phyloP scores from a whole-genome alignment of 805 yeast genomes.

The Candida fluviatilis region DNA sequence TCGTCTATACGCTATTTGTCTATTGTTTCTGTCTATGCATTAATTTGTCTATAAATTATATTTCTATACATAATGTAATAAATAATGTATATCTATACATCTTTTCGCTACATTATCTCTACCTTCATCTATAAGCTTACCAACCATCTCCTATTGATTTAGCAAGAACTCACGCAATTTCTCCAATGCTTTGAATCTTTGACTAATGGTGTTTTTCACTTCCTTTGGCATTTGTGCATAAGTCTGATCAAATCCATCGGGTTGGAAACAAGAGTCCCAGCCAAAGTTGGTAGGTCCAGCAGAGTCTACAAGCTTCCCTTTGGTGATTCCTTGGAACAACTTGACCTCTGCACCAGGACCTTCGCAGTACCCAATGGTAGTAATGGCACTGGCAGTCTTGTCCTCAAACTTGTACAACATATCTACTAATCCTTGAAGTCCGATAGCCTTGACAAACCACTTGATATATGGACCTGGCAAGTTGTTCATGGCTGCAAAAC shows the following conservation, averaged over 20 bases:
- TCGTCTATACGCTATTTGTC: too few relatives aligned
- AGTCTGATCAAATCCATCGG: conserved; percentile 60
- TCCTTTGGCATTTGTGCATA: conserved; percentile 86
- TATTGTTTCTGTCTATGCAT: too few relatives aligned
- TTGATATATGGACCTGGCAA: conserved; percentile 94
- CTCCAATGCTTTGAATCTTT: conserved; percentile 78
- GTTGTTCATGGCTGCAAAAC: conserved; percentile 69
- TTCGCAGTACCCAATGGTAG: conserved; percentile 88
- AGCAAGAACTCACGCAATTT: conserved; percentile 57
- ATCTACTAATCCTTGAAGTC: conserved; percentile 71
- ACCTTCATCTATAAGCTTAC: too few relatives aligned
- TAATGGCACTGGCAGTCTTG: conserved; percentile 80
- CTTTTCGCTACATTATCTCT: too few relatives aligned
- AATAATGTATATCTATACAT: too few relatives aligned
- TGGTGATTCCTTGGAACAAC: conserved; percentile 80
- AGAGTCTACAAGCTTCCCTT: conserved; percentile 72
- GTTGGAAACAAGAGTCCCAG: conserved; percentile 91
- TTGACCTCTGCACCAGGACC: conserved; percentile 72
- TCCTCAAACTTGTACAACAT: conserved; percentile 79
- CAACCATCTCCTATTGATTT: conserved; percentile 11
- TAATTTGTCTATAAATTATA: too few relatives aligned
- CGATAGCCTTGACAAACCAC: conserved; percentile 82
- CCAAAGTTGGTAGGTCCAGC: conserved; percentile 86
- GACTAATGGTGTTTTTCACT: conserved; percentile 78
- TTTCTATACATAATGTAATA: too few relatives aligned